Conservation (phyloP, 1,139 yeast species). For the Geotrichum restrictum region DNA sequence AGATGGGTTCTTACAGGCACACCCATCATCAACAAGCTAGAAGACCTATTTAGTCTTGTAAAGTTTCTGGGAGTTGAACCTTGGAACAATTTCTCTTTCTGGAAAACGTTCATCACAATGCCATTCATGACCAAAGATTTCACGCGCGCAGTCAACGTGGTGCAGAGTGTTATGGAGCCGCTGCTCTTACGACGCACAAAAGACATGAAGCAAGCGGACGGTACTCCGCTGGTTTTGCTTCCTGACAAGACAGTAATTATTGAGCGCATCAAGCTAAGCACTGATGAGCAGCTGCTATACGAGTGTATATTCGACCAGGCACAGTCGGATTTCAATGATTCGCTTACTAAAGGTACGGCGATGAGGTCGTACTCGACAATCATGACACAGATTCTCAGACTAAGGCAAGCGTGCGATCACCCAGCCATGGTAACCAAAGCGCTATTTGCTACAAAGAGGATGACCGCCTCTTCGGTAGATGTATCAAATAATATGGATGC, state of each 20-base stretch:
- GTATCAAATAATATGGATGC: background rate
- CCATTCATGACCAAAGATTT: constrained; percentile 76
- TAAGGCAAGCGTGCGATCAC: constrained; percentile 89
- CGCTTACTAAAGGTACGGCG: constrained; percentile 62
- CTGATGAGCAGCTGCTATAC: constrained; percentile 63
- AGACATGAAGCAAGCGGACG: constrained; percentile 70
- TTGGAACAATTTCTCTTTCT: constrained; percentile 80
- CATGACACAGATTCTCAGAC: constrained; percentile 73
- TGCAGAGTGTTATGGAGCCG: constrained; percentile 81
- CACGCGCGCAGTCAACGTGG: constrained; percentile 71
- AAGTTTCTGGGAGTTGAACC: constrained; percentile 77
- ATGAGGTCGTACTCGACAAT: constrained; percentile 73
- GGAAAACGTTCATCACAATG: constrained; percentile 82
- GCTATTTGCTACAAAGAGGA: constrained; percentile 25
- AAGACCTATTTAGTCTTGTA: constrained; percentile 77
- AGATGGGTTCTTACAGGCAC: constrained; percentile 93
- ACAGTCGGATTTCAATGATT: constrained; percentile 61
- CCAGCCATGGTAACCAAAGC: constrained; percentile 54
- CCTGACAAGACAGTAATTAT: constrained; percentile 74
- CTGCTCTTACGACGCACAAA: constrained; percentile 81
- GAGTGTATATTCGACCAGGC: constrained; percentile 69
- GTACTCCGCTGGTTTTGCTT: constrained; percentile 67
- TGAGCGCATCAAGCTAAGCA: constrained; percentile 63
- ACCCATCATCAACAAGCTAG: constrained; percentile 83
- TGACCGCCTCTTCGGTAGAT: background rate